Evolutionary conservation across 805 yeast species (phyloP).

Genomic region (Nakazawaea holstii): DNA sequence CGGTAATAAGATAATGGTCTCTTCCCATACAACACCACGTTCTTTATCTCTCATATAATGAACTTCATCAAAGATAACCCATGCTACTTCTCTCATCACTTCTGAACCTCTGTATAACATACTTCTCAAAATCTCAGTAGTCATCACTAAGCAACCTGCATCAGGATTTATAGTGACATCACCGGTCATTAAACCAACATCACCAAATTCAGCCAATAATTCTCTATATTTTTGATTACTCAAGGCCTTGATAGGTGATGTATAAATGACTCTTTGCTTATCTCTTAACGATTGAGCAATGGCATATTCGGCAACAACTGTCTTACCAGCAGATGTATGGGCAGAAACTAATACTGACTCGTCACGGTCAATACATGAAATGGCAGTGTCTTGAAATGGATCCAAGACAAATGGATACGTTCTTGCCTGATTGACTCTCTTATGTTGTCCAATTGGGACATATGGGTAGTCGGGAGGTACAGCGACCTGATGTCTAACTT

Average conservation of each 20-base stretch:
- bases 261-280: slow-evolving; percentile 90
- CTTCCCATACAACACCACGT: slow-evolving; percentile 99
- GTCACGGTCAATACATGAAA: slow-evolving; percentile 90
- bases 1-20: slow-evolving; percentile 90
- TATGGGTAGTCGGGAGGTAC: slow-evolving; percentile 90
- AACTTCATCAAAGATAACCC: slow-evolving; percentile 98
- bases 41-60: slow-evolving; percentile 98
- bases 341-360: slow-evolving; percentile 97
- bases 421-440: slow-evolving; percentile 72
- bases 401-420: slow-evolving; percentile 89
- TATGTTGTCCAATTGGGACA: slow-evolving; percentile 83
- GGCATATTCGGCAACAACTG: slow-evolving; percentile 96
- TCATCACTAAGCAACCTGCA: slow-evolving; percentile 97
- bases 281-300: slow-evolving; percentile 91
- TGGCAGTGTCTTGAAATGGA: slow-evolving; percentile 96
- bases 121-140: slow-evolving; percentile 94
- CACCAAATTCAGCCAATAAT: slow-evolving; percentile 86
- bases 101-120: slow-evolving; percentile 98
- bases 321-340: slow-evolving; percentile 95
- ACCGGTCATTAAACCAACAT: slow-evolving; percentile 98
- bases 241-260: slow-evolving; percentile 92
- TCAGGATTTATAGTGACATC: slow-evolving; percentile 98
- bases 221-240: slow-evolving; percentile 94
- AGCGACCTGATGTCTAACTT: slow-evolving; percentile 96
- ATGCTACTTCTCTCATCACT: slow-evolving; percentile 96